Evolutionary conservation across 345 rosid genomes (phyloP).

Genomic region (Aquilaria sinensis): DNA sequence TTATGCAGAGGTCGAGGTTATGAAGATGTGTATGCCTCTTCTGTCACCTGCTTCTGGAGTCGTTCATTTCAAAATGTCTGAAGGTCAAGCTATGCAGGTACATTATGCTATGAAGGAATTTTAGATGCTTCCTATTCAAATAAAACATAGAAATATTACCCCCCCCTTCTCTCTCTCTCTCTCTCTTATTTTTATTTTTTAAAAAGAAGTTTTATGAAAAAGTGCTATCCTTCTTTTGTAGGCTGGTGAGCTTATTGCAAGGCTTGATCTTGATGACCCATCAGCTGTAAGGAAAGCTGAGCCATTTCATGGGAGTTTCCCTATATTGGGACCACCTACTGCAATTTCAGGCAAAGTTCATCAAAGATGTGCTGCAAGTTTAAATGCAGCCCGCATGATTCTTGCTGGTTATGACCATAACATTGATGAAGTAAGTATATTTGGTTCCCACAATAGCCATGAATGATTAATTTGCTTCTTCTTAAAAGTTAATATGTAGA

Average conservation of each 20-base stretch:
- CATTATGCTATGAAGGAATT: constrained; percentile 1
- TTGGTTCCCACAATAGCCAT: constrained; percentile 7
- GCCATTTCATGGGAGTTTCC: constrained; percentile 90
- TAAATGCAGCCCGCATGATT: constrained; percentile 92
- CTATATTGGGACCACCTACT: constrained; percentile 82
- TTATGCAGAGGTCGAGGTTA: constrained; percentile 99
- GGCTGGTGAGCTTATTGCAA: constrained; percentile 99
- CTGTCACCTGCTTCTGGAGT: constrained; percentile 98
- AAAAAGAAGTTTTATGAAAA: background rate
- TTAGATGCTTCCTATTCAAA: background rate
- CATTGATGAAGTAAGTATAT: constrained; percentile 67
- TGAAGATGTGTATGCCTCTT: constrained; percentile 99
- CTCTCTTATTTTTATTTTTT: too few relatives aligned
- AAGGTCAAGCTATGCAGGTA: constrained; percentile 99
- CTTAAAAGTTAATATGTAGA: background rate
- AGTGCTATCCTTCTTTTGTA: constrained; percentile 24
- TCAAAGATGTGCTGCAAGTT: constrained; percentile 96
- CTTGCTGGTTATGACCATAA: constrained; percentile 97
- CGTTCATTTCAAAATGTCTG: constrained; percentile 76
- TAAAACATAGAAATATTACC: too few relatives aligned
- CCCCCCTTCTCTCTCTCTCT: too few relatives aligned
- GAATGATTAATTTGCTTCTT: background rate
- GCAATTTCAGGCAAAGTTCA: constrained; percentile 96
- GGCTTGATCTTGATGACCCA: constrained; percentile 95
- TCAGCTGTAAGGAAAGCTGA: constrained; percentile 99